phyloP scores from a whole-genome alignment of 2,329 filamentous ascomycete genomes.

The Calonectria honghensis region DNA sequence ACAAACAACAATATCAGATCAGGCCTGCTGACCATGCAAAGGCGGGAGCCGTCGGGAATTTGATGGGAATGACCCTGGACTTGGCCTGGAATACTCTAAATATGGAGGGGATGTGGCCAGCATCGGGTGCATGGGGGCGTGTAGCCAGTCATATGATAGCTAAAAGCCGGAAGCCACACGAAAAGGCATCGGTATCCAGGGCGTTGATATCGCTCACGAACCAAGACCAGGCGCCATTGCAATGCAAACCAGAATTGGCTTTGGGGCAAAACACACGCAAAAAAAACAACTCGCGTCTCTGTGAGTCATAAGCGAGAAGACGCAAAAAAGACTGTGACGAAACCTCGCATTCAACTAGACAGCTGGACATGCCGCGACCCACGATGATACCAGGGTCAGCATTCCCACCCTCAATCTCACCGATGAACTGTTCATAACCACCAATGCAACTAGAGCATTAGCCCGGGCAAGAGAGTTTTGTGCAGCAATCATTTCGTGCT shows the following conservation, averaged over 20 bases:
- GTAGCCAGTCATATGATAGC: constrained; percentile 23
- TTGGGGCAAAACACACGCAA: not conserved
- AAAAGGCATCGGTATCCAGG: not conserved
- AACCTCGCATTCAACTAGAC: constrained; percentile 33
- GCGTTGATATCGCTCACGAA: not conserved
- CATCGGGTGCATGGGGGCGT: not conserved
- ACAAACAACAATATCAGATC: constrained; percentile 5
- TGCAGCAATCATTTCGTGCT: not conserved
- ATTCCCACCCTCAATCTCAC: constrained; percentile 22
- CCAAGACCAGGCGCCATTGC: not conserved
- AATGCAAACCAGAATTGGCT: not conserved
- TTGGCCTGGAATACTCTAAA: not conserved
- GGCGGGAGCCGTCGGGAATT: constrained; percentile 8
- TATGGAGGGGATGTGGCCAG: not conserved
- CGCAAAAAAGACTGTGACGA: constrained; percentile 11
- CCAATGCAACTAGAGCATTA: constrained; percentile 1
- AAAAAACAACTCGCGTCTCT: not conserved
- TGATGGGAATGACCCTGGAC: not conserved
- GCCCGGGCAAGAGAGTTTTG: not conserved
- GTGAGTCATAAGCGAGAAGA: constrained; percentile 20
- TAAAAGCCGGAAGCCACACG: constrained; percentile 9
- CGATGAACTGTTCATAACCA: constrained; percentile 29
- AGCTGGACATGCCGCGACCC: constrained; percentile 14
- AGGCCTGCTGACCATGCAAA: constrained; percentile 11
- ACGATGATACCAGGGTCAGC: constrained; percentile 11